Evolutionary conservation across 306 rosid species (phyloP).

Genomic region (Prunus davidiana): DNA sequence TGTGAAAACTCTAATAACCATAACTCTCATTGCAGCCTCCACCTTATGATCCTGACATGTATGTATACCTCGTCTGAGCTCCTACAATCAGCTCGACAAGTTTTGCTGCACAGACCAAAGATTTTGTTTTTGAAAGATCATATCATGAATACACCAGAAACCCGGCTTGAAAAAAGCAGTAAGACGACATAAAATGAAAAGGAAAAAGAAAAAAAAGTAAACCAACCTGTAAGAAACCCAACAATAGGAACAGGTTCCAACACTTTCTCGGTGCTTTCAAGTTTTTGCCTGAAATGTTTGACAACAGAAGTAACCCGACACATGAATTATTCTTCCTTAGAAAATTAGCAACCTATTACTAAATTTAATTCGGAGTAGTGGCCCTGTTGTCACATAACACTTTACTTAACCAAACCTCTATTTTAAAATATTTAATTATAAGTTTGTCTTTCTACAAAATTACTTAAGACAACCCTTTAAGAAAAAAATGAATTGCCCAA

Average conservation of each 20-base stretch:
- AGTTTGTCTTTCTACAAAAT: not conserved
- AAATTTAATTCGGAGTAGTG: not conserved
- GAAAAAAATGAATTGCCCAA: too few relatives aligned
- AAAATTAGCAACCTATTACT: conserved; percentile 6
- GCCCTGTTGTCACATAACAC: not conserved
- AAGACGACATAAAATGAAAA: not conserved
- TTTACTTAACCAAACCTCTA: not conserved
- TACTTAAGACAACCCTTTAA: not conserved
- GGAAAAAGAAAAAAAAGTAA: conserved; percentile 10
- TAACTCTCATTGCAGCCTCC: conserved; percentile 13
- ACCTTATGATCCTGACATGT: conserved; percentile 77
- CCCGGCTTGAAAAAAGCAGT: not conserved
- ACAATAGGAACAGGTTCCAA: conserved; percentile 71
- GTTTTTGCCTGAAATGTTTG: conserved; percentile 54
- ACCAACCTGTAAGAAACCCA: conserved; percentile 79
- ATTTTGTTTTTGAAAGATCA: not conserved
- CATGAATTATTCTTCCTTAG: not conserved
- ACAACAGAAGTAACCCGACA: not conserved
- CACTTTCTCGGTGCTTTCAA: conserved; percentile 59
- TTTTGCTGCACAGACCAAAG: conserved; percentile 55
- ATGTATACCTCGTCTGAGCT: conserved; percentile 88
- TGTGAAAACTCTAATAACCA: conserved; percentile 17
- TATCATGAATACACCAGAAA: not conserved
- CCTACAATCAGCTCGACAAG: conserved; percentile 79
- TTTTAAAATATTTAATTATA: too few relatives aligned